Evolutionary conservation across 306 rosid species (phyloP).

Genomic region (Cucurbita pepo): DNA sequence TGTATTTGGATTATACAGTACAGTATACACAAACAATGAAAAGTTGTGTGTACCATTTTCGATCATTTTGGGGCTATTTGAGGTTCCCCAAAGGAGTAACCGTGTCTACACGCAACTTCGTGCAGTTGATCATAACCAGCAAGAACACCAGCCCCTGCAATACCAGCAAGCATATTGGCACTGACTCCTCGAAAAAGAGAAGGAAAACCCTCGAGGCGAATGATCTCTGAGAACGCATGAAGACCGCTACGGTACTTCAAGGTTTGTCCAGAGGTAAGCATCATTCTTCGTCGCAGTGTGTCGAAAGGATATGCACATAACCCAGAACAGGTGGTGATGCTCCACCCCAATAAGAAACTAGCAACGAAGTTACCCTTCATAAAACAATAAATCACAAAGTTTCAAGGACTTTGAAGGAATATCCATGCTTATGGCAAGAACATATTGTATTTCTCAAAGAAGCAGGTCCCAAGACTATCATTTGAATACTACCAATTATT

Average conservation of each 20-base stretch:
- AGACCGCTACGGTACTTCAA: conserved; percentile 39
- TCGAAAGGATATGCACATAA: conserved; percentile 92
- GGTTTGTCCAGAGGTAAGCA: conserved; percentile 83
- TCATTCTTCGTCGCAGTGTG: conserved; percentile 83
- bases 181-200: conserved; percentile 71
- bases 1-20: too few species aligned
- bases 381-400: conserved; percentile 6
- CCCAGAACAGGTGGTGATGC: conserved; percentile 65
- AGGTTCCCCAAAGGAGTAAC: conserved; percentile 16
- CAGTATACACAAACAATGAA: too few species aligned
- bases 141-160: conserved; percentile 95
- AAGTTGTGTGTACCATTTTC: not conserved
- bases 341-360: conserved; percentile 91
- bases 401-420: not conserved
- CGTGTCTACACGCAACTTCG: conserved; percentile 29
- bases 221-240: conserved; percentile 69
- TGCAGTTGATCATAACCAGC: conserved; percentile 82
- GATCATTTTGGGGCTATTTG: conserved; percentile 33
- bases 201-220: conserved; percentile 53
- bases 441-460: not conserved
- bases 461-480: not conserved
- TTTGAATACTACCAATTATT: not conserved
- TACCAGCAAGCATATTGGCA: conserved; percentile 88
- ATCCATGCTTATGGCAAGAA: not conserved
- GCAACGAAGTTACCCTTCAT: conserved; percentile 77